Percentiles rank a stretch among this genome's conserved stretches.
Conservation (phyloP, 495 filamentous ascomycete species). For the Rhizodiscina lignyota region DNA sequence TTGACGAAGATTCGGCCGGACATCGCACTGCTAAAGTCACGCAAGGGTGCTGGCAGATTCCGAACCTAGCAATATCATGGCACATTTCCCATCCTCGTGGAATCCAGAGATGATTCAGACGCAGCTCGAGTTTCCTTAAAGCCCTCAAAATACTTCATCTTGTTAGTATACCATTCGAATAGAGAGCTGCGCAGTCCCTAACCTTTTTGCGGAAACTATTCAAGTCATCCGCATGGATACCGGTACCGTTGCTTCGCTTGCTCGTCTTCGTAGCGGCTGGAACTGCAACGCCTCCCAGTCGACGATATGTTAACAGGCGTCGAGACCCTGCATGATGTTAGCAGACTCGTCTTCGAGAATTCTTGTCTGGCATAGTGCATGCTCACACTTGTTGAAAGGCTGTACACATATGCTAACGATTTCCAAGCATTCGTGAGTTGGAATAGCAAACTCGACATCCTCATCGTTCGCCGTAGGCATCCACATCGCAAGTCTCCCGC, state of each 20-base stretch:
- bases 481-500: constrained; percentile 80
- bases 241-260: constrained; percentile 1
- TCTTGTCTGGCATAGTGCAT: constrained; percentile 2
- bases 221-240: constrained; percentile 13
- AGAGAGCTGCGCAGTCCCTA: not conserved
- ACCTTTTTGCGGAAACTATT: constrained; percentile 17
- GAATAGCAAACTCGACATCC: constrained; percentile 53
- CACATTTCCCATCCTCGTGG: no score
- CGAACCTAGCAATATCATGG: no score
- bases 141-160: constrained; percentile 7
- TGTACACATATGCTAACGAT: constrained; percentile 70
- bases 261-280: constrained; percentile 6
- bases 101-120: no score
- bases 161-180: not conserved
- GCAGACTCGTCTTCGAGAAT: not conserved
- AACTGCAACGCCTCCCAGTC: constrained; percentile 45
- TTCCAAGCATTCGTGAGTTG: constrained; percentile 59
- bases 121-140: no score
- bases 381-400: constrained; percentile 68
- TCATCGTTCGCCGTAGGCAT: constrained; percentile 75
- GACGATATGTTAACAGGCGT: constrained; percentile 67
- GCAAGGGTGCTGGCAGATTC: no score
- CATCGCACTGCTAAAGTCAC: no score
- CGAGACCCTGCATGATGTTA: constrained; percentile 52
- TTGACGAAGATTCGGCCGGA: no score